phyloP scores from a whole-genome alignment of 441 rosid species.

The Bruguiera hainesii region DNA sequence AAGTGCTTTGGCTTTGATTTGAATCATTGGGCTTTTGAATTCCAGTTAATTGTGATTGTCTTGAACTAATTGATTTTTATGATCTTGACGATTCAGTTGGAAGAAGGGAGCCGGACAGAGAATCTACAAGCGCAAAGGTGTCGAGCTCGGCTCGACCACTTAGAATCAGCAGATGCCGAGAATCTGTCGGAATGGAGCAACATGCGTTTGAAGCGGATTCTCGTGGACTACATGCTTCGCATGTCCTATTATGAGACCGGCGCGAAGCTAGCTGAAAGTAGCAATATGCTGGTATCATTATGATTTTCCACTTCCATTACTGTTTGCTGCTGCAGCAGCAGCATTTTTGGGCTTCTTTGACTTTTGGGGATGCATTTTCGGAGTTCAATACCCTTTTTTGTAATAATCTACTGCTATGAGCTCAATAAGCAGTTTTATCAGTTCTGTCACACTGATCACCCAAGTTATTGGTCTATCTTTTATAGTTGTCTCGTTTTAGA shows the following conservation, averaged over 20 bases:
- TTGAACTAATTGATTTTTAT: neutral
- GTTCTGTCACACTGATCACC: too few species aligned
- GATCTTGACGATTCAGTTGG: constrained; percentile 45
- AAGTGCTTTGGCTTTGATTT: neutral
- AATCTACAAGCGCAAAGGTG: constrained; percentile 78
- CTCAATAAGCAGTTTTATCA: too few species aligned
- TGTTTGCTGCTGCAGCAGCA: constrained; percentile 2
- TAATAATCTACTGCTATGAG: too few species aligned
- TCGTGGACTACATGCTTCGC: constrained; percentile 88
- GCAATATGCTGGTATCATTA: constrained; percentile 57
- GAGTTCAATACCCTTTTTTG: neutral
- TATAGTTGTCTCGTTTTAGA: too few species aligned
- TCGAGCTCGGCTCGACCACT: constrained; percentile 78
- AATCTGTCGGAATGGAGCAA: constrained; percentile 70
- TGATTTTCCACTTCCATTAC: constrained; percentile 1
- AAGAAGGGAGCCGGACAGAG: constrained; percentile 75
- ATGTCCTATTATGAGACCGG: constrained; percentile 85
- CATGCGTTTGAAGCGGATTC: constrained; percentile 68
- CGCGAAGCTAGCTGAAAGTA: constrained; percentile 61
- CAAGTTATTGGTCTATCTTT: too few species aligned
- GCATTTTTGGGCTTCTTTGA: constrained; percentile 2
- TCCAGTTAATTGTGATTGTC: neutral
- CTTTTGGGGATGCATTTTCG: neutral
- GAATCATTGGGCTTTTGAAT: neutral
- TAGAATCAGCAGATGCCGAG: constrained; percentile 73